These are phyloP conservation scores for Metarhizium brunneum DNA, from an alignment of 2,329 filamentous ascomycete species.

Conservation along the genomic window DNA sequence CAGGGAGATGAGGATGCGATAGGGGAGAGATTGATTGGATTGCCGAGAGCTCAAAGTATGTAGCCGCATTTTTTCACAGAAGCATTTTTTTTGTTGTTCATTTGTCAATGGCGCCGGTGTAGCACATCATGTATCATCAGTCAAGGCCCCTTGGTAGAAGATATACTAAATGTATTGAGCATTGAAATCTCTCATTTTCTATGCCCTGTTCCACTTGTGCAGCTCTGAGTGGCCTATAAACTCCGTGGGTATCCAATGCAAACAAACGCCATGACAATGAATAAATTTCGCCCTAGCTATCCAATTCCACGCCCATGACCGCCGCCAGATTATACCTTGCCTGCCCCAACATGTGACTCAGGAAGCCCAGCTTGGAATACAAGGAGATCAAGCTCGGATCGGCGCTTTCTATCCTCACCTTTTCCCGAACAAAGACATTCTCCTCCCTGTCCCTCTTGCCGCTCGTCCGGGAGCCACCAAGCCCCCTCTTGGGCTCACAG, in stretches of 20 bases:
- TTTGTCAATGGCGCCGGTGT: conserved; percentile 4
- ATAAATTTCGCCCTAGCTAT: conserved; percentile 2
- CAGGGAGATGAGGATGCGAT: not conserved
- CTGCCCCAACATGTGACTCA: conserved; percentile 63
- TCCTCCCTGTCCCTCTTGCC: conserved; percentile 16
- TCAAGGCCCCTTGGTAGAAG: not conserved
- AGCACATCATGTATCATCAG: conserved; percentile 3
- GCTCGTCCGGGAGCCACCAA: conserved; percentile 16
- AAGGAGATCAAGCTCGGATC: conserved; percentile 80
- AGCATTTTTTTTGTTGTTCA: conserved; percentile 4
- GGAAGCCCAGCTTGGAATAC: conserved; percentile 70
- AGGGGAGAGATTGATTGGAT: not conserved
- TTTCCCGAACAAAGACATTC: conserved; percentile 80
- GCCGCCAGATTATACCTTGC: conserved; percentile 64
- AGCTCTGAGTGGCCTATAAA: not conserved
- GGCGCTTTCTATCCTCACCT: conserved; percentile 78
- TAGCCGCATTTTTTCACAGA: not conserved
- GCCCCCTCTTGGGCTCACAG: conserved; percentile 16
- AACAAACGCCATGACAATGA: not conserved
- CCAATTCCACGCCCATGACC: conserved; percentile 57
- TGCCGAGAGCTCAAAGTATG: not conserved
- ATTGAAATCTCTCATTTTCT: conserved; percentile 4
- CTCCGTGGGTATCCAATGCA: conserved; percentile 9
- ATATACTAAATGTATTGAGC: not conserved
- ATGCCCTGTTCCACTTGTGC: not conserved